Evolutionary conservation across 305 asterid species (phyloP).

Genomic region (Fraxinus albicans): DNA sequence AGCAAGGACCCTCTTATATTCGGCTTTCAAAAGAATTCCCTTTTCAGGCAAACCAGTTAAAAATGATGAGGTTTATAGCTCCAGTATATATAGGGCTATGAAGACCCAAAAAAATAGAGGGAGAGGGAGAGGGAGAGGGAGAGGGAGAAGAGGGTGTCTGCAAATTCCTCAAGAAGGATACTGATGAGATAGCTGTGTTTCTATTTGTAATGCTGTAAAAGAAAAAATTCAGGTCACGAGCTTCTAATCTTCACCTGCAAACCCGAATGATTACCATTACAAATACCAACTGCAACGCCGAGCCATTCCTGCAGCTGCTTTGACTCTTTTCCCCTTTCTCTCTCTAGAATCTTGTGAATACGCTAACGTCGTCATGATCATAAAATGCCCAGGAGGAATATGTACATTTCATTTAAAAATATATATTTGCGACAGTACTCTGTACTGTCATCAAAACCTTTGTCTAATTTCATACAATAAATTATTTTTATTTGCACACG

Average conservation of each 20-base stretch:
- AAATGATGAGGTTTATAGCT: neutral
- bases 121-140: neutral
- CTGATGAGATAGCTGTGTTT: slow-evolving; percentile 8
- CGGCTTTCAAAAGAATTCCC: neutral
- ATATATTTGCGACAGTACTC: neutral
- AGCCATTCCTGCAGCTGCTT: slow-evolving; percentile 35
- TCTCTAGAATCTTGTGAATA: slow-evolving; percentile 22
- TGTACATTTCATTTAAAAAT: neutral
- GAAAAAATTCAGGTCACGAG: slow-evolving; percentile 25
- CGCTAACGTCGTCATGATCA: neutral
- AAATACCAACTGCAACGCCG: slow-evolving; percentile 53
- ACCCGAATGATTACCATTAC: slow-evolving; percentile 51
- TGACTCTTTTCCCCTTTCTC: slow-evolving; percentile 35
- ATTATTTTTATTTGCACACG: neutral
- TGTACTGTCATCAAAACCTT: neutral
- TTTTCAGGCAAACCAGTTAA: slow-evolving; percentile 8
- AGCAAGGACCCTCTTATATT: neutral
- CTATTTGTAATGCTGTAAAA: neutral
- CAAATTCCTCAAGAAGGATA: slow-evolving; percentile 24
- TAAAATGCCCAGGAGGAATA: neutral
- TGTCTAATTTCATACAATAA: neutral
- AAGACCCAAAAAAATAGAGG: slow-evolving; percentile 1
- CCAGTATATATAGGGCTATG: neutral
- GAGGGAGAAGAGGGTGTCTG: slow-evolving; percentile 7
- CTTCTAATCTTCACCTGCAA: slow-evolving; percentile 27